Evolutionary conservation across 2,329 filamentous ascomycete genomes (phyloP).

Genomic region (Huntiella bhutanensis): DNA sequence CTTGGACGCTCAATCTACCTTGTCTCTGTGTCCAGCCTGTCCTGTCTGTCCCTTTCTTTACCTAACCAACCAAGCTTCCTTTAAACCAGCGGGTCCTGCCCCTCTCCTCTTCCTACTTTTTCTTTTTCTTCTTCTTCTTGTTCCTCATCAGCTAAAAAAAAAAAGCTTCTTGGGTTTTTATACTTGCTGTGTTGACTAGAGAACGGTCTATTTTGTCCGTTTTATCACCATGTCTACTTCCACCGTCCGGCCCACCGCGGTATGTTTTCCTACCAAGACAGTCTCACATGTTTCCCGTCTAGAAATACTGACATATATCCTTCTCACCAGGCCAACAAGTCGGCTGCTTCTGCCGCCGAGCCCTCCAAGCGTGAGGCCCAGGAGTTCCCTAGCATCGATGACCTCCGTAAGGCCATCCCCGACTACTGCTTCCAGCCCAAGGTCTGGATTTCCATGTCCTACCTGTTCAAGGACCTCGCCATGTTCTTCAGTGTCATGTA

Average conservation of each 20-base stretch:
- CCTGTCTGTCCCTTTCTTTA: not conserved
- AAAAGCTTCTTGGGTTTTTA: too few species aligned
- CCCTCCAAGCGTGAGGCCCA: not conserved
- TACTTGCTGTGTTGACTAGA: slow-evolving; percentile 6
- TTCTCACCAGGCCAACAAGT: slow-evolving; percentile 9
- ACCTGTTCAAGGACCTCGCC: slow-evolving; percentile 35
- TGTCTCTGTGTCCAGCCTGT: too few species aligned
- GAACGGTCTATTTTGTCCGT: not conserved
- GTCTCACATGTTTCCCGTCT: not conserved
- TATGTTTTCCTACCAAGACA: not conserved
- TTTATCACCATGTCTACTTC: slow-evolving; percentile 2
- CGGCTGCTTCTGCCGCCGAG: not conserved
- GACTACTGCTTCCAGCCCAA: slow-evolving; percentile 42
- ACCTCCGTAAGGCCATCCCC: slow-evolving; percentile 34
- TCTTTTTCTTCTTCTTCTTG: slow-evolving; percentile 6
- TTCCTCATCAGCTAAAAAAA: not conserved
- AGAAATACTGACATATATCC: slow-evolving; percentile 3
- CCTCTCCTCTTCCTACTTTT: slow-evolving; percentile 3
- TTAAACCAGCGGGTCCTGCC: not conserved
- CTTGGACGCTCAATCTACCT: too few species aligned
- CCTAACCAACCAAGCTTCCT: not conserved
- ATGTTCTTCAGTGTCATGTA: slow-evolving; percentile 30
- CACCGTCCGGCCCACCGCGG: slow-evolving; percentile 6
- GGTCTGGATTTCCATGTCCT: slow-evolving; percentile 30
- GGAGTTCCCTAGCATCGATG: slow-evolving; percentile 26